A percentile compares a stretch with the other conserved stretches of the same genome.
Conservation (phyloP, 306 rosid genomes). For the Acacia acuminata region DNA sequence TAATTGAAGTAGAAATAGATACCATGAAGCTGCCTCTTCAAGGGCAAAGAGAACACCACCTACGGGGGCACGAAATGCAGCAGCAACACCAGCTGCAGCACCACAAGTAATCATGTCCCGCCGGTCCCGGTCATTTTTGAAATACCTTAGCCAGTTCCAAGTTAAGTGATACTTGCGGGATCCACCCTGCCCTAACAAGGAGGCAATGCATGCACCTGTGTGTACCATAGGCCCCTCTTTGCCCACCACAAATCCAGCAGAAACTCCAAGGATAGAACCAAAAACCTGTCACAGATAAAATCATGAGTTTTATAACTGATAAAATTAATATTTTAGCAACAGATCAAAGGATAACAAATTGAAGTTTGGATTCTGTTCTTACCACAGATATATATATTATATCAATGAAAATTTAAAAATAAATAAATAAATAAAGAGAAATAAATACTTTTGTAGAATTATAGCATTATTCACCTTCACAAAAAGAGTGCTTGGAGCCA, state of each 20-base stretch:
- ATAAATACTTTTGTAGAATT: neutral
- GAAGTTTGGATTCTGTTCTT: constrained; percentile 13
- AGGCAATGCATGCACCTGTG: constrained; percentile 93
- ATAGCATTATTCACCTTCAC: constrained; percentile 63
- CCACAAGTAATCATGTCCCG: constrained; percentile 95
- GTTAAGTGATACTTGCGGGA: constrained; percentile 75
- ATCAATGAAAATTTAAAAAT: neutral
- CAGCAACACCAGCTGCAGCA: constrained; percentile 97
- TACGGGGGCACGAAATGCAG: constrained; percentile 94
- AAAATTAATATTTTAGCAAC: neutral
- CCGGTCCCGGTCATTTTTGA: constrained; percentile 88
- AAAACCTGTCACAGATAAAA: constrained; percentile 59
- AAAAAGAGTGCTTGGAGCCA: constrained; percentile 86
- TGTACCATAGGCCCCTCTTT: constrained; percentile 99
- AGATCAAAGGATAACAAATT: neutral
- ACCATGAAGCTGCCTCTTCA: constrained; percentile 99
- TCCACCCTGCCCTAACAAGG: constrained; percentile 87
- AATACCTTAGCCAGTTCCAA: constrained; percentile 75
- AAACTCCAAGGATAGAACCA: constrained; percentile 85
- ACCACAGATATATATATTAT: neutral
- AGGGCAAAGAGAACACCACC: constrained; percentile 96
- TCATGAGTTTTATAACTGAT: neutral
- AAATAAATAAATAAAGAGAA: neutral
- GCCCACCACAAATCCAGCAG: constrained; percentile 93
- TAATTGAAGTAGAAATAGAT: constrained; percentile 35